phyloP scores from a whole-genome alignment of 2,329 filamentous ascomycete species.

The Phaeosphaeriaceae sp. region DNA sequence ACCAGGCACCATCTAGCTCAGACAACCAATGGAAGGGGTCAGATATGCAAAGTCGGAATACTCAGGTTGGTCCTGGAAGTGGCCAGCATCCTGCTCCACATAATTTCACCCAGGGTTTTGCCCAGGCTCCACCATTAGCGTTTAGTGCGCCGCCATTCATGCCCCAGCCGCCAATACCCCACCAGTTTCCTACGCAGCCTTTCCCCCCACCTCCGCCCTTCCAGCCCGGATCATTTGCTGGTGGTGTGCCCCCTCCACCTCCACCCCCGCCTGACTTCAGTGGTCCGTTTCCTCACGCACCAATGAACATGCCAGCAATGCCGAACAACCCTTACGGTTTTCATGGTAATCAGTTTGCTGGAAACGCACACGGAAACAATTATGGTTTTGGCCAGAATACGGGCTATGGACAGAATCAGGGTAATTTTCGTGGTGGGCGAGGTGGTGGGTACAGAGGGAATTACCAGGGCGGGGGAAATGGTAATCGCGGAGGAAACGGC shows the following conservation, averaged over 20 bases:
- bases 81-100: slow-evolving; percentile 11
- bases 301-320: slow-evolving; percentile 23
- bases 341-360: slow-evolving; percentile 13
- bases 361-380: slow-evolving; percentile 14
- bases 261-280: slow-evolving; percentile 32
- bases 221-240: slow-evolving; percentile 17
- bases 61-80: slow-evolving; percentile 5
- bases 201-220: slow-evolving; percentile 31
- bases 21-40: slow-evolving; percentile 17
- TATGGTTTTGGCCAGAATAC: slow-evolving; percentile 12
- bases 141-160: slow-evolving; percentile 27
- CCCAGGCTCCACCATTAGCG: slow-evolving; percentile 18
- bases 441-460: slow-evolving; percentile 23
- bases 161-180: slow-evolving; percentile 19
- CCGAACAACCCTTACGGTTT: slow-evolving; percentile 17
- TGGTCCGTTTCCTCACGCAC: slow-evolving; percentile 27
- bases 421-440: slow-evolving; percentile 22
- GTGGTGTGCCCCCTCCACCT: slow-evolving; percentile 30
- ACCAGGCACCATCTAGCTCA: slow-evolving; percentile 12
- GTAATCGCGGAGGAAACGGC: slow-evolving; percentile 23
- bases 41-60: slow-evolving; percentile 7
- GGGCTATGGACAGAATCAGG: slow-evolving; percentile 15
- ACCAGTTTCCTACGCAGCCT: slow-evolving; percentile 24
- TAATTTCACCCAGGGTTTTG: slow-evolving; percentile 13
- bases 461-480: slow-evolving; percentile 18